Percentiles rank a stretch among this genome's conserved stretches.
These are phyloP conservation scores for Naegleria fowleri DNA, from an alignment of 208 protist species.

Conservation along the genomic window DNA sequence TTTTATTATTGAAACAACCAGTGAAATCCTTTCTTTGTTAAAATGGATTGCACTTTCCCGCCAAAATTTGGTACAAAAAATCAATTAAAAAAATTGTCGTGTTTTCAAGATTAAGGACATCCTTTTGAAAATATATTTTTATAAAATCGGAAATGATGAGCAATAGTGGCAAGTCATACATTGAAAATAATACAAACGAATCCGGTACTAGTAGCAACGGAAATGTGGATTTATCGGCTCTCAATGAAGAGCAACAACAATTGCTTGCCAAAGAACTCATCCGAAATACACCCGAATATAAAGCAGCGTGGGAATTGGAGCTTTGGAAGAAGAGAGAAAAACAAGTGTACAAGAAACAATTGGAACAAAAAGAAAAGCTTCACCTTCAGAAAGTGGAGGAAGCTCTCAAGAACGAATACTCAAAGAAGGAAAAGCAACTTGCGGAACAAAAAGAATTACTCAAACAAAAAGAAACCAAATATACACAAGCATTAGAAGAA, in stretches of 20 bases:
- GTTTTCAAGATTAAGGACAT: too few species aligned
- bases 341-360: neutral
- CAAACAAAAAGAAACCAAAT: neutral
- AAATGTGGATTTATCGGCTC: neutral
- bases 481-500: neutral
- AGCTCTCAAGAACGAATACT: neutral
- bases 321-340: slow-evolving; percentile 24
- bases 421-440: neutral
- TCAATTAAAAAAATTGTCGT: neutral
- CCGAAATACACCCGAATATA: slow-evolving; percentile 22
- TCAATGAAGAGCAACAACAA: neutral
- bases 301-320: slow-evolving; percentile 23
- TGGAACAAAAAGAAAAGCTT: neutral
- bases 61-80: neutral
- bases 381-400: neutral
- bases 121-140: too few species aligned
- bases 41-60: too few species aligned
- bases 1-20: too few species aligned
- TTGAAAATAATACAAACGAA: too few species aligned
- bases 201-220: too few species aligned
- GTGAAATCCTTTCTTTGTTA: too few species aligned
- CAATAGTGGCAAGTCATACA: too few species aligned
- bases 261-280: neutral
- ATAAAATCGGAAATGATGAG: too few species aligned
- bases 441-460: neutral